Conservation (phyloP, 805 yeast genomes). For the Lipomyces yamanashiensis region DNA sequence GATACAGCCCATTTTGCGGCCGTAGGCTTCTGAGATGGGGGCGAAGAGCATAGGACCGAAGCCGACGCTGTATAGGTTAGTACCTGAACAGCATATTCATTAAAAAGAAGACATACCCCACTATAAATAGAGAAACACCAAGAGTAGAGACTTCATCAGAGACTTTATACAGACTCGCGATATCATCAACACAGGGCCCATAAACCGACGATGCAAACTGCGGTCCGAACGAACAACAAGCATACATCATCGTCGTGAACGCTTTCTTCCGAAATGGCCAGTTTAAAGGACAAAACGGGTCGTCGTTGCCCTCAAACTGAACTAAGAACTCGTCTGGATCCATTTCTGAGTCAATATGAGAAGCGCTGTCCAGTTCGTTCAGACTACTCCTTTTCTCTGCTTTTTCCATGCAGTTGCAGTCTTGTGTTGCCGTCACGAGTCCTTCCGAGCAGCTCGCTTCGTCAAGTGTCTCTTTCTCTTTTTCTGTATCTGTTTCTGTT, state of each 20-base stretch:
- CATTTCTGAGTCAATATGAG: not conserved
- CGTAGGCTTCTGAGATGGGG: slow-evolving; percentile 74
- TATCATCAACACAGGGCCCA: slow-evolving; percentile 24
- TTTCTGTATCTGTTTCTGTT: no score
- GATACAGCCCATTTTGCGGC: slow-evolving; percentile 67
- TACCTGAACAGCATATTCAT: not conserved
- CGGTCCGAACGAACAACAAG: slow-evolving; percentile 35
- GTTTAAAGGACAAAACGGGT: slow-evolving; percentile 32
- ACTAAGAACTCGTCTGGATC: slow-evolving; percentile 31
- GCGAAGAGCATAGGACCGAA: slow-evolving; percentile 85
- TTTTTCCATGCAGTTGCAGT: no score
- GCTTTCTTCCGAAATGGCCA: slow-evolving; percentile 30
- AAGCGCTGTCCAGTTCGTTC: not conserved
- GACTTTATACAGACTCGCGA: slow-evolving; percentile 20
- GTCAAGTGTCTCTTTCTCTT: no score
- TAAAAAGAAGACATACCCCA: slow-evolving; percentile 50
- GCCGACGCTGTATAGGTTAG: slow-evolving; percentile 52
- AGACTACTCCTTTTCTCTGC: not conserved
- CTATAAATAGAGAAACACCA: slow-evolving; percentile 51
- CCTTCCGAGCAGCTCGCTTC: no score
- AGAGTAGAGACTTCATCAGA: slow-evolving; percentile 29
- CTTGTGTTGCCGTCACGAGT: no score
- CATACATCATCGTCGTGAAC: slow-evolving; percentile 31
- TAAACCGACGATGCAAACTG: slow-evolving; percentile 33
- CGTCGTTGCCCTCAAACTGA: slow-evolving; percentile 40